Evolutionary conservation across 805 yeast species (phyloP), one percentile per base, ranked within the genome.

Genomic region (Isabelozyma pseudorhagii): DNA sequence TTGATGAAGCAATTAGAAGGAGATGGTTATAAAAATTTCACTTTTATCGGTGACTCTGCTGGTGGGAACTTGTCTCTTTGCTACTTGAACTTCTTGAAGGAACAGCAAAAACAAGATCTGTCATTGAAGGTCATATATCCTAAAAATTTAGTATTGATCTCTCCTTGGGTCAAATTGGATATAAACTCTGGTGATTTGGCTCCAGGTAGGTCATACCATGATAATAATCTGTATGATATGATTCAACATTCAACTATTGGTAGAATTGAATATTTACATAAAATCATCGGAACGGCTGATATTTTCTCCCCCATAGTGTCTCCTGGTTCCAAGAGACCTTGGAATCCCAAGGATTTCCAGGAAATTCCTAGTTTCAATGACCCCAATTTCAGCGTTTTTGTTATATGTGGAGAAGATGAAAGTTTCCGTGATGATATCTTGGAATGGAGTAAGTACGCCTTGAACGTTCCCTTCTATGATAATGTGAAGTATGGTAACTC

Each of bases 331-430:
- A 48, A 51, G 2, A 44, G 46, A 1, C 69, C 70, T 9, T 55
- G 58, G n/a, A 38, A 46, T 18, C 39, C 50, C 13, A 49, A 54
- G 14, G 71, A 72, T 45, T 73, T 77, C 77, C 51, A 46, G 5
- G 55, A 55, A 3, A 71, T 71, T 18, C 66, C 70, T 4, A 64
- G 68, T 31, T 68, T 63, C 46, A 58, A 55, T 5, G 59, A 61
- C 38, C 60, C 67, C 8, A 49, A 60, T 1, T 48, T 48, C 42
- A 63, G 61, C 36, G 63, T 72, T 3, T 66, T 70, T 36, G 50
- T 72, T 27, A 51, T 72, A n/a, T 51, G 56, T 7, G 77, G 78
- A 17, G 78, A 73, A 58, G 75, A 72, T 47, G 78, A 74, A 53
- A 57, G 61, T 14, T 73, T 74, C 51, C 59, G 77, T 49, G 78